These are phyloP conservation scores for Penicillium bialowiezense DNA, from an alignment of 495 filamentous ascomycete genomes.

Conservation along the genomic window DNA sequence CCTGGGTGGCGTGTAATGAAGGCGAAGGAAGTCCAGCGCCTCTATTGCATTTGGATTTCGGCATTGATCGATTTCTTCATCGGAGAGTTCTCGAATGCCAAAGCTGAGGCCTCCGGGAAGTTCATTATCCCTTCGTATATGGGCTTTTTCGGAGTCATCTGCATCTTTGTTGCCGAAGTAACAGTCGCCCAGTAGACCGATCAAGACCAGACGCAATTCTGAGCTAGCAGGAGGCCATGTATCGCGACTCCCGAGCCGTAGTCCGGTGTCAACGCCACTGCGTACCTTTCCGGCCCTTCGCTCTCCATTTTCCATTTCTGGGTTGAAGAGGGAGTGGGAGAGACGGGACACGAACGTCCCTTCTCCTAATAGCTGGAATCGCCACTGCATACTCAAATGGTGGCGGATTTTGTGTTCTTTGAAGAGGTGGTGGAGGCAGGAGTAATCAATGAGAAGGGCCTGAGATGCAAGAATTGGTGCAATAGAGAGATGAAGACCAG, in stretches of 20 bases:
- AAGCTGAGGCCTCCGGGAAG: conserved; percentile 85
- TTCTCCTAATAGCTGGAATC: conserved; percentile 80
- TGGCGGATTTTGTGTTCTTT: conserved; percentile 65
- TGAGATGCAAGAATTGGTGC: conserved; percentile 70
- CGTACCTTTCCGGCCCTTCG: conserved; percentile 63
- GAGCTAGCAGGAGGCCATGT: conserved; percentile 93
- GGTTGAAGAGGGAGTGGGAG: conserved; percentile 79
- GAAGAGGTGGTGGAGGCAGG: conserved; percentile 78
- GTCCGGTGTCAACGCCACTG: conserved; percentile 70
- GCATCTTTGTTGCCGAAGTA: conserved; percentile 42
- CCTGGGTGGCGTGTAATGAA: conserved; percentile 78
- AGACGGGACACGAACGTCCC: conserved; percentile 78
- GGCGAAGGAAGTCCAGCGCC: conserved; percentile 84
- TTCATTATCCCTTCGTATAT: conserved; percentile 39
- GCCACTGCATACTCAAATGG: conserved; percentile 74
- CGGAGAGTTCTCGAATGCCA: conserved; percentile 74
- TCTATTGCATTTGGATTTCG: conserved; percentile 76
- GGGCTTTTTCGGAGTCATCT: conserved; percentile 17
- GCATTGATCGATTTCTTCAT: conserved; percentile 71
- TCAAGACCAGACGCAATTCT: conserved; percentile 82
- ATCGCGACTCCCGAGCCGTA: conserved; percentile 71
- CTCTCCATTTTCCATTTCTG: conserved; percentile 79
- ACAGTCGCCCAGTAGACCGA: conserved; percentile 79
- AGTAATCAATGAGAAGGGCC: conserved; percentile 69
- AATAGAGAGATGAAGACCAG: conserved; percentile 72